Base-by-base conservation (phyloP, 192 early-diverging fungal species). In the Geranomyces michiganensis region DNA sequence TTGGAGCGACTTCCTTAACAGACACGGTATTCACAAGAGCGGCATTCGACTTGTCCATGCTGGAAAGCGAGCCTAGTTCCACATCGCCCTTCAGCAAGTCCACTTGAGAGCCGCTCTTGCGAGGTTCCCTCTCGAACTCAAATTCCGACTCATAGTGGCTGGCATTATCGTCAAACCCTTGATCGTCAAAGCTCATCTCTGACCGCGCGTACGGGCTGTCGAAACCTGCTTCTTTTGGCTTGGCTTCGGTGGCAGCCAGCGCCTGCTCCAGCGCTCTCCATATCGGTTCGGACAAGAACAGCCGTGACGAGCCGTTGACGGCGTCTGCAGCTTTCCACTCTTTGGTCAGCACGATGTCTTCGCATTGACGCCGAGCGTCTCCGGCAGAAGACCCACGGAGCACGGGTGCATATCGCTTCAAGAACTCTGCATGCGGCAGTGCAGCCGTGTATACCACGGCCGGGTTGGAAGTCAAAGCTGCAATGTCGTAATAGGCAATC, bases 211-310 rank as follows among this genome's bases (percentile, higher is more conserved):
- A 56, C 15, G 41, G 14, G 31, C 31, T 68, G 46, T 31, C 68
- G 43, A 36, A 46, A 13, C 43, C 6, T 26, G 70, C 56, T 43
- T 48, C 33, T 9, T 31, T 53, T 45, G 89, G 84, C 36, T 85
- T 84, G 27, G 83, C 85, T 70, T 95, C 92, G 22, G 80, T 70
- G 47, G 82, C 86, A n/a, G 90, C 84, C 56, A 98, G 87, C 19
- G 79, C 80, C 64, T 90, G 89, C 76, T 98, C 96, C 19, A 98
- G 85, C 45, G 84, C 82, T 67, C 91, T 86, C 96, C 94, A 98
- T 24, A 85, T 84, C 1, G 33, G 65, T 71, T 94, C 94, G 70
- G 85, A 86, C 43, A 98, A 71, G 67, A 88, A 96, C 5, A 91
- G 80, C 65, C 90, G 83, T 10, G 64, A 65, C 43, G 72, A 72